Evolutionary conservation across 2,329 filamentous ascomycete species (phyloP).

Genomic region (Curvularia sp.): DNA sequence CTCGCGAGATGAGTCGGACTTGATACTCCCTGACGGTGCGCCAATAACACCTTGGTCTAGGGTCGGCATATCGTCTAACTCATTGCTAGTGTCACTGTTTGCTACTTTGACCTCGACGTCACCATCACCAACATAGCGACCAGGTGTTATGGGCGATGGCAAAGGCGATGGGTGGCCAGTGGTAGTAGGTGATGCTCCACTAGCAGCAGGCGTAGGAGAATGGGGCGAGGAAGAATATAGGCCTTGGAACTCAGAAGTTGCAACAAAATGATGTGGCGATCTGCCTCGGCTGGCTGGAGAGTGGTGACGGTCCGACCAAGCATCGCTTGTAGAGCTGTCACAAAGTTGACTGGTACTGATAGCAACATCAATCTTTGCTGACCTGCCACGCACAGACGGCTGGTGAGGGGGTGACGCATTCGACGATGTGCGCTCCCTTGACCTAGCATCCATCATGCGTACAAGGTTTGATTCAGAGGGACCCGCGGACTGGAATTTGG

Average conservation of each 20-base stretch:
- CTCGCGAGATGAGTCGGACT: conserved; percentile 27
- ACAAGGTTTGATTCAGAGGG: conserved; percentile 38
- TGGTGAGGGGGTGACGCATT: conserved; percentile 33
- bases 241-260: conserved; percentile 41
- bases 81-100: conserved; percentile 45
- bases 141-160: conserved; percentile 49
- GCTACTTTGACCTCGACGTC: conserved; percentile 48
- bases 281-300: conserved; percentile 25
- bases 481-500: conserved; percentile 38
- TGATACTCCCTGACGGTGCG: conserved; percentile 33
- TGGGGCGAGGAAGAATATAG: conserved; percentile 43
- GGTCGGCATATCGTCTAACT: conserved; percentile 38
- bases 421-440: conserved; percentile 26
- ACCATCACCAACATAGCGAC: conserved; percentile 34
- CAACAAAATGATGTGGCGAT: conserved; percentile 32
- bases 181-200: conserved; percentile 42
- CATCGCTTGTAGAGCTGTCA: conserved; percentile 42
- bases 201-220: conserved; percentile 34
- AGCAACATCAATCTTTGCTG: conserved; percentile 25
- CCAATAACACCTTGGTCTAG: conserved; percentile 37
- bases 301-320: conserved; percentile 25
- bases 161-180: conserved; percentile 42
- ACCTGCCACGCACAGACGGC: conserved; percentile 36
- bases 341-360: conserved; percentile 32
- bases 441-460: conserved; percentile 27